Percentiles rank a stretch among this genome's conserved stretches.
phyloP scores from a whole-genome alignment of 129 eudicot genomes.

The Flaveria brownii region DNA sequence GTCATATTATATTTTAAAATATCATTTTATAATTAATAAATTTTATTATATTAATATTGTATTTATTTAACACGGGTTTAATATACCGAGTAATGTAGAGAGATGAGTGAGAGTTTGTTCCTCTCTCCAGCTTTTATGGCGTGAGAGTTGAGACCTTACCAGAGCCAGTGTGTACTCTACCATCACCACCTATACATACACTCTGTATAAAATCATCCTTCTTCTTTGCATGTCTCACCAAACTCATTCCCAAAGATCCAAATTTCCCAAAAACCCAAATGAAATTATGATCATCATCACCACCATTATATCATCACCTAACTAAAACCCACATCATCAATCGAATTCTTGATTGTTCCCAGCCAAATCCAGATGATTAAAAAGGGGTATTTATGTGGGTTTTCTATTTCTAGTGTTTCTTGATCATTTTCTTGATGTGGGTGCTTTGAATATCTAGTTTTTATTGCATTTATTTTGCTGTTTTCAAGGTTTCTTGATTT shows the following conservation, averaged over 20 bases:
- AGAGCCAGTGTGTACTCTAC: conserved; percentile 29
- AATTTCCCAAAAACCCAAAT: conserved; percentile 28
- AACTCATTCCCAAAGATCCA: conserved; percentile 44
- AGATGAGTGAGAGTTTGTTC: conserved; percentile 43
- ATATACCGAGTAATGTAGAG: conserved; percentile 36
- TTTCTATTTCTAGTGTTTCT: neutral
- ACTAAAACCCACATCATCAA: conserved; percentile 32
- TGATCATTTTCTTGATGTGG: conserved; percentile 48
- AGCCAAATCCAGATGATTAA: conserved; percentile 43
- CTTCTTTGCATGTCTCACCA: conserved; percentile 81
- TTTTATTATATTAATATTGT: too few species aligned
- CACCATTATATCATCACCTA: too few species aligned
- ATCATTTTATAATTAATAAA: too few species aligned
- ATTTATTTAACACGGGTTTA: too few species aligned
- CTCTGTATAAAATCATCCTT: conserved; percentile 43
- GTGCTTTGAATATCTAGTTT: conserved; percentile 34
- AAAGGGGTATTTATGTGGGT: conserved; percentile 36
- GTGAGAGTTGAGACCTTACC: conserved; percentile 51
- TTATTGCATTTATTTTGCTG: conserved; percentile 15
- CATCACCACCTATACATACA: conserved; percentile 36
- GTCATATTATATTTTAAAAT: too few species aligned
- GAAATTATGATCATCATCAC: too few species aligned
- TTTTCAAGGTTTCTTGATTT: conserved; percentile 30
- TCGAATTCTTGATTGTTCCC: conserved; percentile 37
- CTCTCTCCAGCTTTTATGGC: conserved; percentile 86